Base-by-base conservation (phyloP, 768 basidiomycete species). In the Sporobolomyces phaffii region DNA sequence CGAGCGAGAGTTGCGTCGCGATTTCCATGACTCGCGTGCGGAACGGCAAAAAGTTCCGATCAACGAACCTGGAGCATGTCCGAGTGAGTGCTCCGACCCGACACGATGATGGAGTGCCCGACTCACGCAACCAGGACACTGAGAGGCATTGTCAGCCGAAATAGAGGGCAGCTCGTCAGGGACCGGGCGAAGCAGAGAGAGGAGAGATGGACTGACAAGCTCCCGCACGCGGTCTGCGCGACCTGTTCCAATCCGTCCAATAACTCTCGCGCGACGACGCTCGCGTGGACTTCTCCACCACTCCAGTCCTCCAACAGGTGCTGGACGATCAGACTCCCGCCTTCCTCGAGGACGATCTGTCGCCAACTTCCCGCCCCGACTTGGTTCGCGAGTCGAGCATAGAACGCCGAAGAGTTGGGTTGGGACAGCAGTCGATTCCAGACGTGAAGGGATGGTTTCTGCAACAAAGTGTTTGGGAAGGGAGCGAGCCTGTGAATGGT, bases 291-390 rank as follows among this genome's bases (percentile, higher is more conserved):
- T 28, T 56, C 62, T 11, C 1, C 36, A 3, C 20, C 18, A 17
- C 18, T 51, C 70, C 70, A 71, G 33, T 64, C 61, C 56, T 71
- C 70, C n/a, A 67, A 24, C 33, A 71, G 22, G 50, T 63, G 59
- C 56, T 71, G 70, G 11, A 71, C 65, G 50, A 71, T 36, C 11
- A 71, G 33, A 1, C 36, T 34, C 24, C 70, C 70, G 8, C 60
- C 57, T 5, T 71, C 70, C 26, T 71, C 65, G 45, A 43, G 36
- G 43, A 65, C 65, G 47, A 68, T 45, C 15, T 17, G 14, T 0
- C 57, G 33, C 70, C 70, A 71, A 5, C 0, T n/a, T 0, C 52
- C 53, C 1, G 15, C 28, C 34, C 70, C 70, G 18, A 60, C 44
- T n/a, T n/a, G n/a, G 20, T 40, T 49, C 20, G 60, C 58, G 48